Percentiles rank a stretch among this genome's conserved stretches.
These are phyloP conservation scores for Ambrosia trifida DNA, from an alignment of 129 eudicot species.

Conservation along the genomic window DNA sequence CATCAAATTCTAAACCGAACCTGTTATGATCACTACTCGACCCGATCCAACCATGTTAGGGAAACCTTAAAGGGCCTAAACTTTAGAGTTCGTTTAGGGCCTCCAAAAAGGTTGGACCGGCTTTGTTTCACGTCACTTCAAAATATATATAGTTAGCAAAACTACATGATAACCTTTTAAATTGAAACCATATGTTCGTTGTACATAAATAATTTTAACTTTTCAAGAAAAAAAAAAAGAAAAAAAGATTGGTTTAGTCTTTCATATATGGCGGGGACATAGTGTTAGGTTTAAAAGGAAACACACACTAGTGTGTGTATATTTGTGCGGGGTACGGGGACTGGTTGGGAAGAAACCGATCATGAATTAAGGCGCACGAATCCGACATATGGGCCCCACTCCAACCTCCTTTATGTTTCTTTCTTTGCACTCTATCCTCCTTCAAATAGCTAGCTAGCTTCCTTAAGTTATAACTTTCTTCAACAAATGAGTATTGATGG, in stretches of 20 bases:
- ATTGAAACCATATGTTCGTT: no score
- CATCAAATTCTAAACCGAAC: no score
- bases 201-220: no score
- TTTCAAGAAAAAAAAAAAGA: neutral
- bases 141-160: no score
- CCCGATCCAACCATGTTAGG: no score
- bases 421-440: conserved; percentile 33
- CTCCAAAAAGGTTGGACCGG: no score
- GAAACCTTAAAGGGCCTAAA: no score
- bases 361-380: conserved; percentile 67
- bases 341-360: conserved; percentile 40
- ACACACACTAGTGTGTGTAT: conserved; percentile 9
- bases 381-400: conserved; percentile 69
- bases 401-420: conserved; percentile 7
- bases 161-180: no score
- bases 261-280: conserved; percentile 34
- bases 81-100: no score
- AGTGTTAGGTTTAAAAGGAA: conserved; percentile 29
- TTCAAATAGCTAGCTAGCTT: conserved; percentile 23
- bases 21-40: no score
- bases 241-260: neutral
- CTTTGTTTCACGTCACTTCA: no score
- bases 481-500: no score
- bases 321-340: conserved; percentile 35
- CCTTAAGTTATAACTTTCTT: conserved; percentile 7